Percentiles rank a stretch among this genome's conserved stretches.
Conservation (phyloP, 805 yeast species). For the Kuraishia capsulata region DNA sequence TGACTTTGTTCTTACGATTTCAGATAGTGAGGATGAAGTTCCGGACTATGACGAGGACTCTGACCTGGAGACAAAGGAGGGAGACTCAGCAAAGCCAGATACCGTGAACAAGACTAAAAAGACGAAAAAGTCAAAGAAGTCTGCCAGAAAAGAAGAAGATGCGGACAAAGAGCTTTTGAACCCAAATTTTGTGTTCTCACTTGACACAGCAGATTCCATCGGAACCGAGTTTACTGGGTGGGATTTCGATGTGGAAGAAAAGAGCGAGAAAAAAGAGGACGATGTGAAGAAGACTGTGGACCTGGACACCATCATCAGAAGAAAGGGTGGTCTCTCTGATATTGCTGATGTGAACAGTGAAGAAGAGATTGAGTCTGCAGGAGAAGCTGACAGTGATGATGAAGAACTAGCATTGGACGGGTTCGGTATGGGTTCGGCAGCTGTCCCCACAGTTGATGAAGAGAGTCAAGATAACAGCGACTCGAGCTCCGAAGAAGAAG, state of each 20-base stretch:
- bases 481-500: conserved; percentile 24
- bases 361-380: conserved; percentile 29
- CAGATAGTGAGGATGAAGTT: conserved; percentile 67
- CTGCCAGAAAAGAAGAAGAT: neutral
- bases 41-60: conserved; percentile 26
- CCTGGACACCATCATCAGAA: conserved; percentile 75
- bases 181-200: conserved; percentile 50
- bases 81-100: neutral
- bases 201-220: conserved; percentile 40
- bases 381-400: conserved; percentile 27
- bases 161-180: conserved; percentile 1
- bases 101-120: neutral
- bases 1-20: conserved; percentile 68
- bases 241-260: conserved; percentile 60
- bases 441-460: conserved; percentile 18
- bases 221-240: conserved; percentile 58
- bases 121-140: neutral
- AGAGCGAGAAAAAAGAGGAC: conserved; percentile 9
- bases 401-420: conserved; percentile 27
- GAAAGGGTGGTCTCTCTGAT: conserved; percentile 71
- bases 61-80: conserved; percentile 27
- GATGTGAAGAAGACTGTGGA: conserved; percentile 55
- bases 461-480: conserved; percentile 15
- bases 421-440: conserved; percentile 26
- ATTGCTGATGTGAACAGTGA: conserved; percentile 25